Evolutionary conservation across 768 basidiomycete genomes (phyloP), one percentile per base, ranked within the genome.

Genomic region (Favolaschia claudopus): DNA sequence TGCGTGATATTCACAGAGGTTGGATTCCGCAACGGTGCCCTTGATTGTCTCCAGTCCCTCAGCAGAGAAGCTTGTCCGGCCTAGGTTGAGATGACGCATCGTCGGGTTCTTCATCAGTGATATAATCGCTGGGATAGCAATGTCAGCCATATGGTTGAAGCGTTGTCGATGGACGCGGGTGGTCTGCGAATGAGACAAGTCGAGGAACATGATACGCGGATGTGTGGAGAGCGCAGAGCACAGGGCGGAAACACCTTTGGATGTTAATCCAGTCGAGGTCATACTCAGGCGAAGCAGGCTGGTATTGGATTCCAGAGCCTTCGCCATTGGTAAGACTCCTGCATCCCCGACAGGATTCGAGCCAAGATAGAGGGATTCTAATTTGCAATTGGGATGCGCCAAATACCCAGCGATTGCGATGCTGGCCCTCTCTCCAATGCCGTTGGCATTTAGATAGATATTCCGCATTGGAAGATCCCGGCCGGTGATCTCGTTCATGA

Each of bases 321-420:
- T 31, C 2, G 63, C 58, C 4, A 64, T 4, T 2, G 63, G 52
- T 1, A 53, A 40, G 5, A 44, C 63, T 8, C 63, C 63, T 1
- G 54, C 55, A 47, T 64, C 63, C n/a, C 63, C 63, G 33, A 64
- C 22, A 17, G 63, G 63, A 38, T 64, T 64, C 31, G 48, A 38
- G 4, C 10, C 40, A 32, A 61, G 32, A 49, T 44, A 64, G 33
- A 64, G 59, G 20, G 51, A 52, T 34, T 61, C 55, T 22, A 64
- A 39, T 22, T 51, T 53, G 55, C 63, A 64, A 3, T 20, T 33
- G 15, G 58, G 49, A 13, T 60, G 48, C 14, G 44, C 53, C 3
- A 64, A 37, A 37, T 56, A 64, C 14, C 37, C 56, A 3, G 60
- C 60, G 28, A 65, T 58, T 20, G 44, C 42, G 20, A 17, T 9